Evolutionary conservation across 2,329 filamentous ascomycete species (phyloP).

Genomic region (Torrubiella hemipterigena): DNA sequence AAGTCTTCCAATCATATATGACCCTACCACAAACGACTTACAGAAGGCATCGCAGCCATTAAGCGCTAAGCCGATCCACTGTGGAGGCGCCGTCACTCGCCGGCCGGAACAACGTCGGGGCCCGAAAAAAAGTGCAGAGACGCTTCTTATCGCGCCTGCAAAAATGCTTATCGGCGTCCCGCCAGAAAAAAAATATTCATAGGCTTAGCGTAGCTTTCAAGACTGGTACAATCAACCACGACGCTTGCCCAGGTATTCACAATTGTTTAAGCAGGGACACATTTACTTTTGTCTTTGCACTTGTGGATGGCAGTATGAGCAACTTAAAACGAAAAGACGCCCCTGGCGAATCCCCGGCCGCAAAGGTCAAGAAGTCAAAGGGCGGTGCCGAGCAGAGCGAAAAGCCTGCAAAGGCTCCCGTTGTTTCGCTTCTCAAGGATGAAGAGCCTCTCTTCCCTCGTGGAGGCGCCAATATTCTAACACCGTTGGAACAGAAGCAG

Average conservation of each 20-base stretch:
- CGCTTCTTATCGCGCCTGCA: conserved; percentile 11
- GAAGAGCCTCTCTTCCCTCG: conserved; percentile 88
- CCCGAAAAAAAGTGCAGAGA: conserved; percentile 1
- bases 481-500: conserved; percentile 89
- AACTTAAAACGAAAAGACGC: conserved; percentile 47
- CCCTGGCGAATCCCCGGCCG: conserved; percentile 36
- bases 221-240: neutral
- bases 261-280: conserved; percentile 8
- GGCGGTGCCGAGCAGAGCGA: conserved; percentile 20
- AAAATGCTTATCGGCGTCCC: conserved; percentile 16
- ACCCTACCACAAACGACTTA: no score
- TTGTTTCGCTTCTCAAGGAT: conserved; percentile 45
- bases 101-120: no score
- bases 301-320: conserved; percentile 30
- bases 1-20: no score
- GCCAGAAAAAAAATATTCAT: conserved; percentile 20
- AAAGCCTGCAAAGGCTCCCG: conserved; percentile 21
- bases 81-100: no score
- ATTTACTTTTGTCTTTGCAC: conserved; percentile 7
- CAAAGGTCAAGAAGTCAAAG: conserved; percentile 37
- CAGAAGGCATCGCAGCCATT: no score
- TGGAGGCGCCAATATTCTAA: conserved; percentile 82
- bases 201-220: conserved; percentile 1
- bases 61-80: no score
- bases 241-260: conserved; percentile 1